Evolutionary conservation across 2,329 filamentous ascomycete species (phyloP).

Genomic region (Talaromyces sp.): DNA sequence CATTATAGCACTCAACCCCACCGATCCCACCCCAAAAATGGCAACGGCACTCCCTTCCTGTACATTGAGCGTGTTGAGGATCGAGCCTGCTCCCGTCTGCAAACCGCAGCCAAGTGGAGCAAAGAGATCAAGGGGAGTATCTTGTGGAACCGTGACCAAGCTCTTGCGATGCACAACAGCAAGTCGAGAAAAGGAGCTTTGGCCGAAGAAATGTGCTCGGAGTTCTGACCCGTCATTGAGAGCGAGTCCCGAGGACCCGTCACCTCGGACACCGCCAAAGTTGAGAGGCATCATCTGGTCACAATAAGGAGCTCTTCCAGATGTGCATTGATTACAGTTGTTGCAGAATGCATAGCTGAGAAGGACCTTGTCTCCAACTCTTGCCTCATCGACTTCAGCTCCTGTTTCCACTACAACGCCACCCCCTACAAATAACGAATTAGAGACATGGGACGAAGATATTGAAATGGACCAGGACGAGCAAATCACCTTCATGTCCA

Average conservation of each 20-base stretch:
- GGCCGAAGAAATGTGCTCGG: slow-evolving; percentile 30
- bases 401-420: background rate
- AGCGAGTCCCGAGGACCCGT: slow-evolving; percentile 17
- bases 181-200: slow-evolving; percentile 28
- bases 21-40: slow-evolving; percentile 26
- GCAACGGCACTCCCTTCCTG: slow-evolving; percentile 16
- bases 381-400: background rate
- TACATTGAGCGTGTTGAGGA: slow-evolving; percentile 24
- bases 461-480: background rate
- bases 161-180: slow-evolving; percentile 24
- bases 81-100: slow-evolving; percentile 28
- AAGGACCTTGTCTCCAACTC: slow-evolving; percentile 26
- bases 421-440: background rate
- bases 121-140: slow-evolving; percentile 20
- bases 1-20: slow-evolving; percentile 17
- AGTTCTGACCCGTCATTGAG: slow-evolving; percentile 14
- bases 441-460: background rate
- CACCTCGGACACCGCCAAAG: slow-evolving; percentile 18
- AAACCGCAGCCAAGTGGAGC: slow-evolving; percentile 28
- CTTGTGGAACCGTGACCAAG: slow-evolving; percentile 20
- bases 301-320: slow-evolving; percentile 18
- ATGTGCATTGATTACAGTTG: slow-evolving; percentile 16
- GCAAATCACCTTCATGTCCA: background rate
- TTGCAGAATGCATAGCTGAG: slow-evolving; percentile 21
- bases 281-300: slow-evolving; percentile 17